phyloP scores from a whole-genome alignment of 2,329 filamentous ascomycete genomes.

The Paramyrothecium sp. region DNA sequence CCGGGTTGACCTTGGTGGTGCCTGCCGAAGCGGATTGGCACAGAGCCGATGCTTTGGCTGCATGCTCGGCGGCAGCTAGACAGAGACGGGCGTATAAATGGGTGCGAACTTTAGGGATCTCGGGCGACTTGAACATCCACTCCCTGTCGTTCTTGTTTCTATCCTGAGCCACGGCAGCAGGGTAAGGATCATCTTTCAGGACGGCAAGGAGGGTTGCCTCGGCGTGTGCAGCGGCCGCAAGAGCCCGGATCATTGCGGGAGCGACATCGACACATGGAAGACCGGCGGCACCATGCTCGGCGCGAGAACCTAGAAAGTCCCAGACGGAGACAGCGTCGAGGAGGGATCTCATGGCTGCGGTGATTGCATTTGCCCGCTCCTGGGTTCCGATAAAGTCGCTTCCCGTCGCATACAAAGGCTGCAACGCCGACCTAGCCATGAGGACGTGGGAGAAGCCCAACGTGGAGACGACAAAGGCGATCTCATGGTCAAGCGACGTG shows the following conservation, averaged over 20 bases:
- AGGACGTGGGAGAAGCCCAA: constrained; percentile 73
- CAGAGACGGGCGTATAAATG: constrained; percentile 86
- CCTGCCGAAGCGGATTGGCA: constrained; percentile 37
- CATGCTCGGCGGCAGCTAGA: constrained; percentile 84
- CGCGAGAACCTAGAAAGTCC: constrained; percentile 62
- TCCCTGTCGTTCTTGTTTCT: constrained; percentile 82
- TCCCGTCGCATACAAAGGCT: constrained; percentile 68
- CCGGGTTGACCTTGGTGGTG: constrained; percentile 57
- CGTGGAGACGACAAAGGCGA: constrained; percentile 75
- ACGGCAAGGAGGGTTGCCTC: constrained; percentile 90
- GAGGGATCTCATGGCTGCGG: constrained; percentile 72
- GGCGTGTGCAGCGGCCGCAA: constrained; percentile 70
- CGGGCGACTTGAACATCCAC: constrained; percentile 93
- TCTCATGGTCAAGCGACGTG: constrained; percentile 75
- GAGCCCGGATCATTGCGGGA: constrained; percentile 50
- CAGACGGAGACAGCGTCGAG: constrained; percentile 79
- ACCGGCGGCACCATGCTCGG: constrained; percentile 38
- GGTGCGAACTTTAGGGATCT: constrained; percentile 84
- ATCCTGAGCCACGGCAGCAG: constrained; percentile 75
- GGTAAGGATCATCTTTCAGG: constrained; percentile 91
- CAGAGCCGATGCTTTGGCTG: constrained; percentile 64
- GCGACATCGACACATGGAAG: constrained; percentile 53
- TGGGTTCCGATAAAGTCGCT: constrained; percentile 60
- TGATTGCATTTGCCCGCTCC: constrained; percentile 68
- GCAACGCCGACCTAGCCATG: constrained; percentile 69